A percentile compares a stretch with the other conserved stretches of the same genome.
Conservation (phyloP, 129 eudicot genomes). For the Flaveria ramosissima region DNA sequence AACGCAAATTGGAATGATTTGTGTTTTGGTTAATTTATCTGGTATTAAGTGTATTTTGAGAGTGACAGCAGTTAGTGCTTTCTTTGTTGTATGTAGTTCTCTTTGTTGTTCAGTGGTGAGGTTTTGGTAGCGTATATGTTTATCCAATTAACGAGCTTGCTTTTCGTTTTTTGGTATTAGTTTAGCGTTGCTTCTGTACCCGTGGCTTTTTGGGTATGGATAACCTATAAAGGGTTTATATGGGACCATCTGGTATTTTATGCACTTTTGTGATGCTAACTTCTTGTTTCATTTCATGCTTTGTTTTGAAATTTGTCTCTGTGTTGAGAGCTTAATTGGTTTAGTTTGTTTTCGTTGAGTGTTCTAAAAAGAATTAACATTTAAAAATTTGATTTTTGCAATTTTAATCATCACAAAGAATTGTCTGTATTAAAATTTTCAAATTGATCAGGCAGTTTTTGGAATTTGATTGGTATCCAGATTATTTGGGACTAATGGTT, state of each 20-base stretch:
- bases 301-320: background rate
- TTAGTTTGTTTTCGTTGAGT: background rate
- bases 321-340: slow-evolving; percentile 1
- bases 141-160: slow-evolving; percentile 8
- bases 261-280: background rate
- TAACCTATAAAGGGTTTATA: background rate
- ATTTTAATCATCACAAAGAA: background rate
- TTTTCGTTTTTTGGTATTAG: slow-evolving; percentile 1
- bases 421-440: background rate
- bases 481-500: background rate
- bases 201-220: background rate
- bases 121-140: slow-evolving; percentile 1
- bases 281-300: background rate
- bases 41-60: background rate
- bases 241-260: background rate
- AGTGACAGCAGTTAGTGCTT: slow-evolving; percentile 18
- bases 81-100: background rate
- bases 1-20: background rate
- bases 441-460: background rate
- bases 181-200: background rate
- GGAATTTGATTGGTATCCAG: background rate
- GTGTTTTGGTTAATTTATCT: background rate
- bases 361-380: background rate
- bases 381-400: background rate
- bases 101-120: slow-evolving; percentile 9